Evolutionary conservation across 176 grass and related monocot genomes (phyloP), one percentile per base, ranked within the genome.

Genomic region (Avena atlantica): DNA sequence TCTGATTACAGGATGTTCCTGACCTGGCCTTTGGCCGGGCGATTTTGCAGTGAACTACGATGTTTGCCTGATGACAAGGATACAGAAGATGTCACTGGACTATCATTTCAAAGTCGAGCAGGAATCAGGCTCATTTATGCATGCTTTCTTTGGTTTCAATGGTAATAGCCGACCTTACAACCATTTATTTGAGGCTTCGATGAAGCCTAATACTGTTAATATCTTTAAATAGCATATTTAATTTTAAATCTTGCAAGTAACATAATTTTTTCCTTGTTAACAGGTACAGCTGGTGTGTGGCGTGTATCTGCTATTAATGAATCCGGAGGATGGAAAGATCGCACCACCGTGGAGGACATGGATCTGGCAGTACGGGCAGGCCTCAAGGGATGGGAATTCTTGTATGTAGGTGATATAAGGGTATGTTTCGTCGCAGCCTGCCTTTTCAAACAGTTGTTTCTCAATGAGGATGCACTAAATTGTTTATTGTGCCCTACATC

Each of bases 101-200:
- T 98, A 96, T 80, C 96, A 98, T 81, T 98, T 95, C 87, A 96
- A 98, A 87, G 93, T 96, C 2, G 96, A 98, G 89, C 96, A 98
- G 86, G 93, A 98, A 85, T 89, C 96, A 68, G 96, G 96, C 19
- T 98, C 96, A 80, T 88, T 91, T 86, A 84, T 91, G 40, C 86
- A 91, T 73, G 67, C 84, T 5, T 96, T 98, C 85, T 98, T 98
- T 81, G 92, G 96, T 76, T 98, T 98, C 75, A 98, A 98, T 15
- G 96, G 96, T 98, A 92, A 67, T 78, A 83, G 27, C 64, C 0
- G 8, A 51, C 84, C 23, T 63, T 12, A n/a, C 16, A 45, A 55
- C n/a, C 55, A 57, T 78, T 64, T 50, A 82, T 4, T 51, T 83
- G 42, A 86, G 37, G 9, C 53, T 76, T 23, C 78, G 24, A 49